Conservation (phyloP, 1,284 basidiomycete genomes). For the Meripilus lineatus region DNA sequence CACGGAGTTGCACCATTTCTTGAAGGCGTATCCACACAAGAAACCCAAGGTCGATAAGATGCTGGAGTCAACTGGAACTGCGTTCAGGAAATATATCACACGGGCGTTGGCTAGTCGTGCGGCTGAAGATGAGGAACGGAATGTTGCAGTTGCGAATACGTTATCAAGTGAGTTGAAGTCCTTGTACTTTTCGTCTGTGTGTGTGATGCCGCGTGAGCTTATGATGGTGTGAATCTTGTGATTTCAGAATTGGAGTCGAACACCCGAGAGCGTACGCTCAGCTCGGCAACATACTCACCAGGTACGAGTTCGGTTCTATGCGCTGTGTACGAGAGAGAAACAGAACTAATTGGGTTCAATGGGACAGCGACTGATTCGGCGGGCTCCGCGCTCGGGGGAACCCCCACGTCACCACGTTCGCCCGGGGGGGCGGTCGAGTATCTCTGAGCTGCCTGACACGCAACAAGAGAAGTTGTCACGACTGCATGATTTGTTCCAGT, state of each 20-base stretch:
- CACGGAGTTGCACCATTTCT: conserved; percentile 92
- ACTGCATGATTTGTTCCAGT: conserved; percentile 77
- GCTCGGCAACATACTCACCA: conserved; percentile 12
- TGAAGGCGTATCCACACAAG: conserved; percentile 90
- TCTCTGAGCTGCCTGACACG: conserved; percentile 28
- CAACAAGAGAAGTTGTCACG: conserved; percentile 61
- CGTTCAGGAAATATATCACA: conserved; percentile 82
- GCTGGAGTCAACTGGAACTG: conserved; percentile 76
- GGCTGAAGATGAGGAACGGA: conserved; percentile 78
- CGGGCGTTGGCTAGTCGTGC: conserved; percentile 79
- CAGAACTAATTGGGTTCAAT: conserved; percentile 1
- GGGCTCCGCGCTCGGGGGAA: no score
- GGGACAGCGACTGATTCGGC: neutral
- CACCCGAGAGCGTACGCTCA: conserved; percentile 23
- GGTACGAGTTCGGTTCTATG: no score
- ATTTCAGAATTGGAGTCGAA: conserved; percentile 65
- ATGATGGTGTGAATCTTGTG: conserved; percentile 5
- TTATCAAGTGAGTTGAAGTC: conserved; percentile 58
- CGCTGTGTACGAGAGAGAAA: no score
- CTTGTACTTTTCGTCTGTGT: conserved; percentile 2
- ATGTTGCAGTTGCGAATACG: conserved; percentile 71
- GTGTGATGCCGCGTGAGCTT: neutral
- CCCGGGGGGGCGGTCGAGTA: conserved; percentile 29
- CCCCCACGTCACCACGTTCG: conserved; percentile 27
- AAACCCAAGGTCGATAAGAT: conserved; percentile 81